Base-by-base conservation (phyloP, 2,329 filamentous ascomycete genomes). In the Calonectria naviculata region DNA sequence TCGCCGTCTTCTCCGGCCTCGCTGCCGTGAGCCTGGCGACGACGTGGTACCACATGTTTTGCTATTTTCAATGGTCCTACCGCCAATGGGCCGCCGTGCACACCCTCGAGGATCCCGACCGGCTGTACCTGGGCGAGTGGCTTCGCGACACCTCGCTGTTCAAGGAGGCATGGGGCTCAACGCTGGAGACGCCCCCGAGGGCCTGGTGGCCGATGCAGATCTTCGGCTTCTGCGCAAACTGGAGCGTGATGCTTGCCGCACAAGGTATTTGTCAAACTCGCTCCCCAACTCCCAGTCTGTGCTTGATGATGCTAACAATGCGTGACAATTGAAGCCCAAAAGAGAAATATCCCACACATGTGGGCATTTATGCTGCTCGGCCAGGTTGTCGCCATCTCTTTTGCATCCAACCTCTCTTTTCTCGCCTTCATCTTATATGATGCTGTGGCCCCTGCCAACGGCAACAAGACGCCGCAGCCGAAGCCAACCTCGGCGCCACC, bases 171-270 rank as follows among this genome's bases (percentile, higher is more conserved):
- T 80, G 78, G 79, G 76, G 70, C 5, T 75, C 77, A 13, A 75
- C 75, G 7, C 61, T 79, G 4, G 74, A 78, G 52, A 77, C 73
- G 17, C 68, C 70, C 0, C 65, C 74, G 7, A 69, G 78, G 21
- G 70, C 73, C 5, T 80, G 76, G 77, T 80, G 78, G 78, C 76
- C 77, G 17, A 61, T 76, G 58, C 78, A 80, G 62, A 79, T 80
- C 24, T 79, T 79, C 49, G 75, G 75, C 1, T 80, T 79, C 44
- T 76, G 75, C 34, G 76, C 75, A 17, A 68, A 71, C 24, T 80
- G 78, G 78, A 80, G 76, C 56, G 72, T 78, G 4, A 68, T 78
- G 67, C 75, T 79, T 38, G 78, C 73, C 12, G 72, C 72, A 5
- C 74, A 79, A 64, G 70, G 78, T 80, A 26, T 49, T 72, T 63